These are phyloP conservation scores for Penicillium sp. DNA, from an alignment of 2,329 filamentous ascomycete genomes.

Conservation along the genomic window DNA sequence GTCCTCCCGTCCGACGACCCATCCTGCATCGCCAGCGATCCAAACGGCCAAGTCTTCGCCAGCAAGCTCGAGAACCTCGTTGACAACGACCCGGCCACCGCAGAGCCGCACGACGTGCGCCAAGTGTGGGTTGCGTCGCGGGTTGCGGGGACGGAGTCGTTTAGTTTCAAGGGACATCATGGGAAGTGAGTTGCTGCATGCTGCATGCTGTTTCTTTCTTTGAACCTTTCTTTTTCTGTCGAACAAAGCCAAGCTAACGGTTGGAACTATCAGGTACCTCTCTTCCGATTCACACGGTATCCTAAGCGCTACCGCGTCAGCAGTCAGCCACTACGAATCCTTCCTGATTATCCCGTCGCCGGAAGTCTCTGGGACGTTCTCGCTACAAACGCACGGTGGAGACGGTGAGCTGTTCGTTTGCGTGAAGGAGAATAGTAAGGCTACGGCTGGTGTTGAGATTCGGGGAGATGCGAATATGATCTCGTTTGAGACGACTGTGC, in stretches of 20 bases:
- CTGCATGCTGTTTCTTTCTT: too few species aligned
- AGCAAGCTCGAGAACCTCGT: constrained; percentile 81
- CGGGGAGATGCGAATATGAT: constrained; percentile 70
- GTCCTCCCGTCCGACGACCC: constrained; percentile 72
- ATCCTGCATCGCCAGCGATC: constrained; percentile 77
- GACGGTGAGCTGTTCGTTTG: constrained; percentile 67
- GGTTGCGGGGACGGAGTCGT: constrained; percentile 74
- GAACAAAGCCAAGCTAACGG: too few species aligned
- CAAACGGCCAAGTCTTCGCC: constrained; percentile 79
- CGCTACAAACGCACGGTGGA: constrained; percentile 60
- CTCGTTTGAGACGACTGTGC: constrained; percentile 66
- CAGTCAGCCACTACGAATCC: constrained; percentile 78
- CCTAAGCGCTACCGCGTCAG: constrained; percentile 71
- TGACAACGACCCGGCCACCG: constrained; percentile 73
- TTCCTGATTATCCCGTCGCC: constrained; percentile 63
- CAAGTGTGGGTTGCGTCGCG: constrained; percentile 92
- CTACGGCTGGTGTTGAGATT: constrained; percentile 57
- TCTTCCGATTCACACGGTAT: constrained; percentile 80
- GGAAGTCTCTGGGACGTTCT: constrained; percentile 67
- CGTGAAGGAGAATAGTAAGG: constrained; percentile 52
- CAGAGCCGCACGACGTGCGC: constrained; percentile 91
- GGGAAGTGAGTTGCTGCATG: constrained; percentile 58
- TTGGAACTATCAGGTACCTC: constrained; percentile 73
- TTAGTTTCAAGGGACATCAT: constrained; percentile 86
- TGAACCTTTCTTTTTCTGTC: too few species aligned